A percentile compares a stretch with the other conserved stretches of the same genome.
Evolutionary conservation across 495 filamentous ascomycete genomes (phyloP).

Genomic region (Podospora comata): DNA sequence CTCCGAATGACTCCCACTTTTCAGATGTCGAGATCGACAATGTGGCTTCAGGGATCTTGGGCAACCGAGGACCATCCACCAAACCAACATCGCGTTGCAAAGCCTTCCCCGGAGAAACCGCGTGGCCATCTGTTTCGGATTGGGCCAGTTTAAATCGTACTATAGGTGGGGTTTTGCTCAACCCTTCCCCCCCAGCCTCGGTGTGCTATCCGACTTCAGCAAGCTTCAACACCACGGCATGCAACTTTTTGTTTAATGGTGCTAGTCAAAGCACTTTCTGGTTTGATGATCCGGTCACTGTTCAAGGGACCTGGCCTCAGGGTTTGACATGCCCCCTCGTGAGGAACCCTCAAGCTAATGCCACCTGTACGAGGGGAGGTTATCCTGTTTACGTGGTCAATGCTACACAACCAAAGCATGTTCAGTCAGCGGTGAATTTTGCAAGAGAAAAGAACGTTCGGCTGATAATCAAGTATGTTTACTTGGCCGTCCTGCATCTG

Average conservation of each 20-base stretch:
- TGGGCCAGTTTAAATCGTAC: slow-evolving; percentile 49
- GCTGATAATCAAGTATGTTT: slow-evolving; percentile 9
- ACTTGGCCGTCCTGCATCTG: neutral
- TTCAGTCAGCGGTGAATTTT: slow-evolving; percentile 50
- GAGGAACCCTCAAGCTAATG: slow-evolving; percentile 13
- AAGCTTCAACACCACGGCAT: slow-evolving; percentile 41
- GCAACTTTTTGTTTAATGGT: slow-evolving; percentile 33
- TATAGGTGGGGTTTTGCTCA: slow-evolving; percentile 47
- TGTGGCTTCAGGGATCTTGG: neutral
- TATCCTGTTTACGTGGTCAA: slow-evolving; percentile 52
- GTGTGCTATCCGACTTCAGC: slow-evolving; percentile 49
- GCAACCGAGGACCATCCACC: neutral
- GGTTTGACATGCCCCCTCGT: slow-evolving; percentile 37
- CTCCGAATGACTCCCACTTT: neutral
- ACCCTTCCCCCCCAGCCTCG: slow-evolving; percentile 50
- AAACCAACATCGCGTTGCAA: slow-evolving; percentile 40
- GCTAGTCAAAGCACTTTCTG: slow-evolving; percentile 33
- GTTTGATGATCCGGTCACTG: slow-evolving; percentile 38
- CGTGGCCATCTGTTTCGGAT: slow-evolving; percentile 44
- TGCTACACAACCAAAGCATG: slow-evolving; percentile 43
- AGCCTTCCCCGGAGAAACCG: slow-evolving; percentile 47
- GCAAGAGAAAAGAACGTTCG: slow-evolving; percentile 45
- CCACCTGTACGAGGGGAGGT: slow-evolving; percentile 19
- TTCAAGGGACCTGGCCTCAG: slow-evolving; percentile 38
- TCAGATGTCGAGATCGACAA: neutral